phyloP scores from a whole-genome alignment of 208 protist species.

The Crithidia brevicula region DNA sequence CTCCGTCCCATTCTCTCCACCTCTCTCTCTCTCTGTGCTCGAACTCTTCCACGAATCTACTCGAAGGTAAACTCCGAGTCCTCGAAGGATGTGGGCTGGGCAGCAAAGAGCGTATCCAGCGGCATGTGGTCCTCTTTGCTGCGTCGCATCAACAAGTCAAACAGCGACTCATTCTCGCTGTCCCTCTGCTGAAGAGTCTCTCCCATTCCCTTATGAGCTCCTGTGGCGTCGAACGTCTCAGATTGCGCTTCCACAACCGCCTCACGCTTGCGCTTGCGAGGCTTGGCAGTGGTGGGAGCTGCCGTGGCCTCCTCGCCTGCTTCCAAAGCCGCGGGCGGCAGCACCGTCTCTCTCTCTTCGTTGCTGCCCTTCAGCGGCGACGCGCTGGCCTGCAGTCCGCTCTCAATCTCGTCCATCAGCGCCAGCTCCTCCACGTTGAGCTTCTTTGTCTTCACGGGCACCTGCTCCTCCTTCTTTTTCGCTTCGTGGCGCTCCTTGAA shows the following conservation, averaged over 20 bases:
- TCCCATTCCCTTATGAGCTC: not conserved
- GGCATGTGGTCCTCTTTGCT: constrained; percentile 15
- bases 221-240: not conserved
- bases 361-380: not conserved
- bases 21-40: no score
- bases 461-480: constrained; percentile 35
- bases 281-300: constrained; percentile 4
- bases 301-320: constrained; percentile 18
- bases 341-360: constrained; percentile 3
- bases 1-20: no score
- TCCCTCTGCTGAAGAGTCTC: not conserved
- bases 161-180: constrained; percentile 34
- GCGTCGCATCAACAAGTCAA: constrained; percentile 32
- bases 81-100: not conserved
- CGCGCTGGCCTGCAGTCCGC: constrained; percentile 33
- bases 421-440: constrained; percentile 51
- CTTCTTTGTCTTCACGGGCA: constrained; percentile 17
- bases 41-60: no score
- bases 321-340: constrained; percentile 13
- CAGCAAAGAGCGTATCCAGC: constrained; percentile 6
- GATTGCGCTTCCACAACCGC: not conserved
- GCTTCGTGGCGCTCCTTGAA: constrained; percentile 58
- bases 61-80: constrained; percentile 35
- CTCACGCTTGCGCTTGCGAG: constrained; percentile 20
- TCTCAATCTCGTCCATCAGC: constrained; percentile 58